Base-by-base conservation (phyloP, 2,329 filamentous ascomycete genomes). In the Colletotrichum sp. region DNA sequence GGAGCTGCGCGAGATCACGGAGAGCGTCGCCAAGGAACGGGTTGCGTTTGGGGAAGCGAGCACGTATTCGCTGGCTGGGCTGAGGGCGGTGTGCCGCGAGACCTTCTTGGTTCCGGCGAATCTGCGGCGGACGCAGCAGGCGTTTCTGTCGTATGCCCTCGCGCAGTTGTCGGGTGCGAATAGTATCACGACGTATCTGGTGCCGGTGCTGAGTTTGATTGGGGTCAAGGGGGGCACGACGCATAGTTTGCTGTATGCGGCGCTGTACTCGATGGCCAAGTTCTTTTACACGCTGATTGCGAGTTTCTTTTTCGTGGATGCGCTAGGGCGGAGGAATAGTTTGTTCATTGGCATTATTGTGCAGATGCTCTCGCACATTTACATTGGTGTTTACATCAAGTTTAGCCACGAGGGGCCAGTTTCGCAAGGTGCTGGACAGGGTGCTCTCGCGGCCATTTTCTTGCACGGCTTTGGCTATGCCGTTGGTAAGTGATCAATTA, bases 401-500 rank as follows among this genome's bases (percentile, higher is more conserved):
- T 82, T 80, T 55, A 72, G 81, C 65, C 79, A 83, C 71, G 39
- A 75, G 0, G 81, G 80, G 0, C 24, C 68, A 1, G 79, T 83
- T 6, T 68, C 82, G 12, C 70, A 77, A 2, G 78, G 77, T 5
- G 81, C 86, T 12, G 83, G 82, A 0, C 78, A 85, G 26, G 85
- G 79, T 1, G 87, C 87, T 3, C 82, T 89, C 21, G 86, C 86
- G 0, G 83, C 84, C 2, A 83, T 89, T 26, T 89, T 86, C 66
- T 78, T 88, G 12, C 87, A 89, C 68, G 86, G 82, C 1, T 86
- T 89, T 55, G 87, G 86, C 4, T 89, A 87, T 76, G 83, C 83
- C n/a, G 81, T 81, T 30, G 30, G 30, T 32, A 12, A 32, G 30
- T 32, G 30, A 32, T 32, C 0, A 32, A 32, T 32, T 12, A 12